These are phyloP conservation scores for Trichophyton rubrum DNA, from an alignment of 2,329 filamentous ascomycete genomes.

Conservation along the genomic window DNA sequence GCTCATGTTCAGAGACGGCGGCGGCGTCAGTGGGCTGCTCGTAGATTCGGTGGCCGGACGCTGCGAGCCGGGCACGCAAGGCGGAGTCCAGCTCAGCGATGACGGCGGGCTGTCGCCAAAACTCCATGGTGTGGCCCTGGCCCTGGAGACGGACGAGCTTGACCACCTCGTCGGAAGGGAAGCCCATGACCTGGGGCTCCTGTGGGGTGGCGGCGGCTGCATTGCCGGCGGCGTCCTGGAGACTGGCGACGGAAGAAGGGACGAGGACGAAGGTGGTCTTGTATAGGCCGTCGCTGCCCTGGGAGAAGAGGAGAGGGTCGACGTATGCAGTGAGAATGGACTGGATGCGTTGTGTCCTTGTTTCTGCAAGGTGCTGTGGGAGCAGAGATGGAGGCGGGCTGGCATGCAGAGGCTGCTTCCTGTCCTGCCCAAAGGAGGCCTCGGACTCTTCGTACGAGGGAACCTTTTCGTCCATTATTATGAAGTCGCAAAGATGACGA, in stretches of 20 bases:
- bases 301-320: conserved; percentile 30
- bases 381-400: conserved; percentile 4
- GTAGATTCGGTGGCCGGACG: conserved; percentile 15
- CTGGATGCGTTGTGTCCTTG: conserved; percentile 30
- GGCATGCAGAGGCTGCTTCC: background rate
- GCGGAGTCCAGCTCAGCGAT: conserved; percentile 29
- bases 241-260: conserved; percentile 30
- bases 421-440: conserved; percentile 6
- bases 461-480: conserved; percentile 15
- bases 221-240: conserved; percentile 15
- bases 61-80: conserved; percentile 21
- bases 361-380: conserved; percentile 23
- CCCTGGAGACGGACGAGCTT: conserved; percentile 30
- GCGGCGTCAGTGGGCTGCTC: background rate
- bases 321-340: conserved; percentile 29
- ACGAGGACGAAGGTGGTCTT: conserved; percentile 35
- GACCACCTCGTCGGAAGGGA: conserved; percentile 29
- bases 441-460: conserved; percentile 26
- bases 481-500: background rate
- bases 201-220: conserved; percentile 12
- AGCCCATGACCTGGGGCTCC: conserved; percentile 27
- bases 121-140: conserved; percentile 30
- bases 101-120: conserved; percentile 33
- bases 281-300: conserved; percentile 31
- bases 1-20: background rate